These are phyloP conservation scores for Prunus fruticosa DNA, from an alignment of 306 rosid species.

Conservation along the genomic window DNA sequence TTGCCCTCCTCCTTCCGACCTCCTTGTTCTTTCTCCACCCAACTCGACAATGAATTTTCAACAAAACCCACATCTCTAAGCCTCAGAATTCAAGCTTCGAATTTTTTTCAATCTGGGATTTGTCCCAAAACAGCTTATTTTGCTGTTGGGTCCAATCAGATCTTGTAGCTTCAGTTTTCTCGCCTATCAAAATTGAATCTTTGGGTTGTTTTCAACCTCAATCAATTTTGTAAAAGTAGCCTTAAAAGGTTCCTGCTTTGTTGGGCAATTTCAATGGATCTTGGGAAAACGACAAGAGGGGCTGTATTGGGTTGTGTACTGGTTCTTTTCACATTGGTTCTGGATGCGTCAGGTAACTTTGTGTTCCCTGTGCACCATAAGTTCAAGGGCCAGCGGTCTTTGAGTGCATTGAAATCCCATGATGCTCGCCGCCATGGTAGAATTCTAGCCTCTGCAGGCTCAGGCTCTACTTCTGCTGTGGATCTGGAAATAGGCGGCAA, in stretches of 20 bases:
- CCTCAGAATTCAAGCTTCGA: background rate
- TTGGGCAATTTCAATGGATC: constrained; percentile 42
- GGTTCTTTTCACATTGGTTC: constrained; percentile 18
- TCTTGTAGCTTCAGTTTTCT: background rate
- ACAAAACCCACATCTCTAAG: background rate
- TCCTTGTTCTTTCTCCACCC: background rate
- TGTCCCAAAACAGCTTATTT: background rate
- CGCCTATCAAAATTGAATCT: background rate
- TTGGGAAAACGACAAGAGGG: constrained; percentile 14
- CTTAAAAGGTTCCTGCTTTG: background rate
- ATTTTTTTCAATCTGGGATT: background rate
- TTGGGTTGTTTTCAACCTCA: background rate
- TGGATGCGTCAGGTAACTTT: constrained; percentile 36
- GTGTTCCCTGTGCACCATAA: constrained; percentile 61
- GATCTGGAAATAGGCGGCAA: constrained; percentile 82
- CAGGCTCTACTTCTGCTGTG: constrained; percentile 33
- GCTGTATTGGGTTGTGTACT: constrained; percentile 11
- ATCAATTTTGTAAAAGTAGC: background rate
- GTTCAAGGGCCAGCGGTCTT: constrained; percentile 51
- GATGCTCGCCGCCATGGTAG: constrained; percentile 69
- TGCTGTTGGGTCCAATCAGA: background rate
- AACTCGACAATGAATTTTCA: constrained; percentile 25
- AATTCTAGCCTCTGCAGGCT: constrained; percentile 29
- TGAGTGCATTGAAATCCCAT: constrained; percentile 55
- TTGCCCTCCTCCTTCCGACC: constrained; percentile 30